These are phyloP conservation scores for Pistacia vera DNA, from an alignment of 345 rosid species.

Conservation along the genomic window DNA sequence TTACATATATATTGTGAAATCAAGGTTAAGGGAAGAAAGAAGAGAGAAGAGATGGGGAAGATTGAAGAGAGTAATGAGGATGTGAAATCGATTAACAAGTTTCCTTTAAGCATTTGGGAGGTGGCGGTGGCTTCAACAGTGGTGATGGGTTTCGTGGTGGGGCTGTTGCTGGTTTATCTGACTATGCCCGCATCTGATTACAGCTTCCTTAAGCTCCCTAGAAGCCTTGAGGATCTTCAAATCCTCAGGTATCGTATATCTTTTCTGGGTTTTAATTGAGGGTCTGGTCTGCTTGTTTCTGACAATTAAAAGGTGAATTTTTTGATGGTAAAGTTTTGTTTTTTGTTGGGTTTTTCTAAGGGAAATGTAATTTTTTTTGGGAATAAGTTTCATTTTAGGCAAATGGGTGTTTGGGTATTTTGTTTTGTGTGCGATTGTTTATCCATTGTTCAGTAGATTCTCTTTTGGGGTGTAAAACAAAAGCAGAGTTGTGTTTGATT, in stretches of 20 bases:
- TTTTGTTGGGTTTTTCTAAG: neutral
- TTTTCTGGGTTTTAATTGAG: neutral
- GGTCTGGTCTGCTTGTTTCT: too few species aligned
- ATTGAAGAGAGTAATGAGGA: slow-evolving; percentile 18
- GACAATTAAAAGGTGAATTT: neutral
- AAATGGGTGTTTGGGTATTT: neutral
- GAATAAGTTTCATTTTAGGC: neutral
- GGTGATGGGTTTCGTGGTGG: slow-evolving; percentile 52
- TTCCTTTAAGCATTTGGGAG: slow-evolving; percentile 70
- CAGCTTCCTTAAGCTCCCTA: slow-evolving; percentile 92
- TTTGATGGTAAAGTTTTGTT: neutral
- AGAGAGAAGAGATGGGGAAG: slow-evolving; percentile 25
- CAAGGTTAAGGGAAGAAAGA: neutral
- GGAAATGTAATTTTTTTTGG: neutral
- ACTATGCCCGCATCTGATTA: slow-evolving; percentile 95
- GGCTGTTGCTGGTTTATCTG: slow-evolving; percentile 71
- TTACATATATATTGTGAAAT: too few species aligned
- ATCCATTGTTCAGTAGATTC: neutral
- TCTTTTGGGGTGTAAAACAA: neutral
- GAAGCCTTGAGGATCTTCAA: slow-evolving; percentile 85
- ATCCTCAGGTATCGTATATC: slow-evolving; percentile 63
- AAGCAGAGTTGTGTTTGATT: neutral
- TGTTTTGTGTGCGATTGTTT: neutral
- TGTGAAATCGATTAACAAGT: slow-evolving; percentile 25
- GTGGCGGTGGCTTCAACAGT: slow-evolving; percentile 59